Evolutionary conservation across 768 basidiomycete species (phyloP), one percentile per base, ranked within the genome.

Genomic region (Melanogaster broomeanus): DNA sequence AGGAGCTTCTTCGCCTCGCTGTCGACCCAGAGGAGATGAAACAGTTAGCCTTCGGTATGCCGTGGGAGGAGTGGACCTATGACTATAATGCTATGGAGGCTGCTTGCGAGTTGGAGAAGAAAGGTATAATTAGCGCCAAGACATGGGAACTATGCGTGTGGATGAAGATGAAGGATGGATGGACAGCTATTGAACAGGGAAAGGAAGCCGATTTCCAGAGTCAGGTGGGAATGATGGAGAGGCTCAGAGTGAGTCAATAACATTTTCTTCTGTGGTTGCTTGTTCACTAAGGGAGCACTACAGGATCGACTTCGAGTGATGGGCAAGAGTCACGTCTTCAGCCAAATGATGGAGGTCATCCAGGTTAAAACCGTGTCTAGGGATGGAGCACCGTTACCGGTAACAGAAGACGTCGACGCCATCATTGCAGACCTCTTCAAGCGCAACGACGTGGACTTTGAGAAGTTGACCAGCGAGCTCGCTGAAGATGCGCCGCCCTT

Each of bases 11-110:
- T 34, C 57, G 56, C 28, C 67, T 58, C 25, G 68, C 62, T 7
- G 55, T 64, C 19, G 58, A 68, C n/a, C 62, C 68, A 21, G 60
- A 66, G 49, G 62, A 64, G 45, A 55, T 68, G 47, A 68, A 64
- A 8, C 54, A 52, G 1, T 31, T 49, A 9, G 16, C 40, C 4
- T 61, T 62, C 56, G 68, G 64, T 25, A 49, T 70, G 25, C 67
- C 67, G 24, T 70, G 67, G 67, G 67, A 69, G 42, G 66, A 70
- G 40, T 69, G 69, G 67, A 39, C 34, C 6, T 62, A 69, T 25
- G 68, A 69, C 55, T 64, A 64, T 41, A 56, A 37, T 34, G 67
- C 62, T 7, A 69, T 69, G 68, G 55, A 52, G 10, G 51, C 57
- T 7, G 67, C 69, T 2, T 48, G 44, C 13, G 59, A 68, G 28